These are phyloP conservation scores for Castanea mollissima DNA, from an alignment of 306 rosid genomes.

Conservation along the genomic window DNA sequence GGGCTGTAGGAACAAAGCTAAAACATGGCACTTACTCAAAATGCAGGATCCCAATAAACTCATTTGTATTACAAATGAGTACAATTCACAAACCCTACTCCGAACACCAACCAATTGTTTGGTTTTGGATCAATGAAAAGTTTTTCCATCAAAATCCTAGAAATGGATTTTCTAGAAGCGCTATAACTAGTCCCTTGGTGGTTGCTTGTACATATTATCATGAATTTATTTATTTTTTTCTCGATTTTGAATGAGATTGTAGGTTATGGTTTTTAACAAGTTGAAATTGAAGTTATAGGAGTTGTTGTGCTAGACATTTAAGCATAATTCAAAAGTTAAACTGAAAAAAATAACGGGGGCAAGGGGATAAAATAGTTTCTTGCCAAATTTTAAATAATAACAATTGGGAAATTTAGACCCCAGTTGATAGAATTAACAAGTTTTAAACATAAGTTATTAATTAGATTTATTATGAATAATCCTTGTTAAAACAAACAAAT, in stretches of 20 bases:
- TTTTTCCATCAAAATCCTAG: slow-evolving; percentile 45
- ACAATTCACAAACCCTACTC: no score
- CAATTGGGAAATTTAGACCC: no score
- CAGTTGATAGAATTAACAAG: no score
- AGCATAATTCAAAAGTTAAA: neutral
- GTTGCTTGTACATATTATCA: slow-evolving; percentile 18
- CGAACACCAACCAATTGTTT: no score
- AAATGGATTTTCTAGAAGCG: slow-evolving; percentile 52
- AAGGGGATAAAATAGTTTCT: neutral
- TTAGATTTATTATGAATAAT: no score
- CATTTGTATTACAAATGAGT: no score
- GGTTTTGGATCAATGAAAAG: no score
- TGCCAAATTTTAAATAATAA: neutral
- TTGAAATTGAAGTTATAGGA: neutral
- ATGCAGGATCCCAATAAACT: no score
- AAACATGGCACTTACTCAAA: no score
- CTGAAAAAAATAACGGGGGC: neutral
- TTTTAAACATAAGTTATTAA: no score
- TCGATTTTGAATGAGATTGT: neutral
- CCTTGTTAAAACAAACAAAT: no score
- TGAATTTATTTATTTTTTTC: neutral
- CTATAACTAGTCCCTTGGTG: slow-evolving; percentile 70
- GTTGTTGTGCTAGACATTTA: neutral
- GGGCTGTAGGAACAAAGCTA: no score
- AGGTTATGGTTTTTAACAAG: neutral